Percentiles rank a stretch among this genome's conserved stretches.
Evolutionary conservation across 2,329 filamentous ascomycete genomes (phyloP).

Genomic region (Sporothrix protearum): DNA sequence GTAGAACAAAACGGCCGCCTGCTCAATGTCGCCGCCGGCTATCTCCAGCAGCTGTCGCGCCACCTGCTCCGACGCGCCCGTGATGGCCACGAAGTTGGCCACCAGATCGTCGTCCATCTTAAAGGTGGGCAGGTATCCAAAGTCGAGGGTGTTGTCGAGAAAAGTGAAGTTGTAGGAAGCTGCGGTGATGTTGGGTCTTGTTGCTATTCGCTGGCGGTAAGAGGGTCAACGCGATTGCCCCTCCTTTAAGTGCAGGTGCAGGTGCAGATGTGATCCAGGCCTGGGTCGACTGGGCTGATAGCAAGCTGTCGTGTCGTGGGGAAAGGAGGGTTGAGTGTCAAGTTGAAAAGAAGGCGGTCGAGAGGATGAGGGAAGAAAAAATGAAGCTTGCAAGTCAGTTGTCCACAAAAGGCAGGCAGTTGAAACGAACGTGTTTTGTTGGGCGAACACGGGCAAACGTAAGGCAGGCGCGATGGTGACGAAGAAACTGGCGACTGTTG

Average conservation of each 20-base stretch:
- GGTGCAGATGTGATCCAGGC: not conserved
- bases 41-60: conserved; percentile 81
- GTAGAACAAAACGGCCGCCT: conserved; percentile 86
- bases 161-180: not conserved
- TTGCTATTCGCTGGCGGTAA: not conserved
- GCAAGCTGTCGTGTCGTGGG: not conserved
- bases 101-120: conserved; percentile 67
- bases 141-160: not conserved
- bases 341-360: not conserved
- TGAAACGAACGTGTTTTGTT: not conserved
- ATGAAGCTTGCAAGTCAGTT: not conserved
- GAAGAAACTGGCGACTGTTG: not conserved
- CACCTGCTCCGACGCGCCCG: conserved; percentile 66
- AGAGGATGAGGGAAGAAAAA: not conserved
- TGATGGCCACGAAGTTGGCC: conserved; percentile 76
- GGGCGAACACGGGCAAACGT: conserved; percentile 21
- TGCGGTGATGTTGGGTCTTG: not conserved
- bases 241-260: conserved; percentile 6
- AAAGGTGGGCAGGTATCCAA: not conserved
- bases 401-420: not conserved
- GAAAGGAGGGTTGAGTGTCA: not conserved
- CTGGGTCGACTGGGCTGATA: not conserved
- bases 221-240: not conserved
- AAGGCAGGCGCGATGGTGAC: conserved; percentile 25
- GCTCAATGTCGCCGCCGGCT: conserved; percentile 76